A percentile compares a stretch with the other conserved stretches of the same genome.
phyloP scores from a whole-genome alignment of 2,329 filamentous ascomycete genomes.

The Bertia moriformis region DNA sequence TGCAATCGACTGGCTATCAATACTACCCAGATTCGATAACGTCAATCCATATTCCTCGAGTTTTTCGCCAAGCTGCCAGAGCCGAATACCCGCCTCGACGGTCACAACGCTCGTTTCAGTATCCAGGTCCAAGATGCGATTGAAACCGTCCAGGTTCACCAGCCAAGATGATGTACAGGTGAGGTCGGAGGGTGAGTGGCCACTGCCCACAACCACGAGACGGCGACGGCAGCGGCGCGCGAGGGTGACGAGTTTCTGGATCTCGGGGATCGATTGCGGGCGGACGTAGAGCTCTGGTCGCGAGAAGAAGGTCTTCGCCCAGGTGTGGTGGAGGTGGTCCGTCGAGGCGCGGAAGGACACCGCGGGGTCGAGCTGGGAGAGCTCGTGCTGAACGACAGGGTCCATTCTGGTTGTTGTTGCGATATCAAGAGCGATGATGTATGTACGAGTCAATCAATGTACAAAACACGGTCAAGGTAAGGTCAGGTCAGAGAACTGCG shows the following conservation, averaged over 20 bases:
- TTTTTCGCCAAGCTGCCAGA: constrained; percentile 58
- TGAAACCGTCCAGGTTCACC: constrained; percentile 78
- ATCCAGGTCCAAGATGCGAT: constrained; percentile 58
- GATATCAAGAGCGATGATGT: too few relatives aligned
- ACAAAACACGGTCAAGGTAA: too few relatives aligned
- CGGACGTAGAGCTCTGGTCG: constrained; percentile 83
- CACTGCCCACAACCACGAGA: constrained; percentile 75
- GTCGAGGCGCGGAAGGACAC: constrained; percentile 65
- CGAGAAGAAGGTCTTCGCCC: constrained; percentile 85
- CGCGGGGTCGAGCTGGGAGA: constrained; percentile 39
- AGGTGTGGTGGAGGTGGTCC: constrained; percentile 72
- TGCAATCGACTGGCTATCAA: constrained; percentile 84
- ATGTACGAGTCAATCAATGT: too few relatives aligned
- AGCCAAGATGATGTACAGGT: constrained; percentile 93
- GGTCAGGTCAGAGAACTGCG: too few relatives aligned
- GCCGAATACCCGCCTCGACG: constrained; percentile 77
- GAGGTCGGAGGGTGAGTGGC: constrained; percentile 80
- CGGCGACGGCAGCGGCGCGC: constrained; percentile 70
- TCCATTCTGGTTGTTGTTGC: constrained; percentile 24
- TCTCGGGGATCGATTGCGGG: constrained; percentile 63
- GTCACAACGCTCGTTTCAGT: constrained; percentile 49
- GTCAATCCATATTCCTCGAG: constrained; percentile 66
- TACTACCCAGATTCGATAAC: constrained; percentile 85
- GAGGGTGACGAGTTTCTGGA: constrained; percentile 69
- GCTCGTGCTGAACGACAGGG: constrained; percentile 32